A percentile compares a stretch with the other conserved stretches of the same genome.
phyloP scores from a whole-genome alignment of 257 asterid species.

The Solanum dulcamara region DNA sequence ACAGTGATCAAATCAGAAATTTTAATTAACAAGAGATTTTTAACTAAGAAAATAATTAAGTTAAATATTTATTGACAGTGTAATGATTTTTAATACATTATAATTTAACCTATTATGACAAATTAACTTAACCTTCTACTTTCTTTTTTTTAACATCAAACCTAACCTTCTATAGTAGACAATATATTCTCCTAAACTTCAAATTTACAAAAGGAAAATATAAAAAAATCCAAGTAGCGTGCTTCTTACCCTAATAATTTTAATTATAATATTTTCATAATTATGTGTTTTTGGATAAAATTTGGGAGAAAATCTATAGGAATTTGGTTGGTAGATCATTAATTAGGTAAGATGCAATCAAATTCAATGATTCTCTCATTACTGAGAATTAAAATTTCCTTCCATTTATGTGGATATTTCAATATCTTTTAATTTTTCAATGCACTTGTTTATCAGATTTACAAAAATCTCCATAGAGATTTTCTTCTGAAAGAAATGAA shows the following conservation, averaged over 20 bases:
- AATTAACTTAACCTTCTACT: not conserved
- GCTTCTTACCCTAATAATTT: not conserved
- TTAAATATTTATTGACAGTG: not conserved
- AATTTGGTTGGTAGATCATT: not conserved
- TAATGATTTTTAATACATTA: not conserved
- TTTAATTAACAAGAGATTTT: not conserved
- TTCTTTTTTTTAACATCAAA: not conserved
- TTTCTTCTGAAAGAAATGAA: not conserved
- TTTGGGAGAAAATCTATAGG: not conserved
- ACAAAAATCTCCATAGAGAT: not conserved
- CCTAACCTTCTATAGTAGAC: not conserved
- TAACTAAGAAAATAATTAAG: not conserved
- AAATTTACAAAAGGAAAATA: not conserved
- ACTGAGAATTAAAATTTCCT: not conserved
- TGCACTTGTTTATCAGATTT: not conserved
- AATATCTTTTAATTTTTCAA: not conserved
- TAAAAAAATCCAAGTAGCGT: not conserved
- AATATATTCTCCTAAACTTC: not conserved
- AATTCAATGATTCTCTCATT: not conserved
- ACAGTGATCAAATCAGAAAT: not conserved
- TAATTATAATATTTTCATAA: not conserved
- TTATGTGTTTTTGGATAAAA: not conserved
- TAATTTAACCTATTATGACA: not conserved
- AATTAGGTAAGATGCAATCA: not conserved
- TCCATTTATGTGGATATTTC: not conserved